phyloP scores from a whole-genome alignment of 441 rosid species.

The Adansonia rubrostipa region DNA sequence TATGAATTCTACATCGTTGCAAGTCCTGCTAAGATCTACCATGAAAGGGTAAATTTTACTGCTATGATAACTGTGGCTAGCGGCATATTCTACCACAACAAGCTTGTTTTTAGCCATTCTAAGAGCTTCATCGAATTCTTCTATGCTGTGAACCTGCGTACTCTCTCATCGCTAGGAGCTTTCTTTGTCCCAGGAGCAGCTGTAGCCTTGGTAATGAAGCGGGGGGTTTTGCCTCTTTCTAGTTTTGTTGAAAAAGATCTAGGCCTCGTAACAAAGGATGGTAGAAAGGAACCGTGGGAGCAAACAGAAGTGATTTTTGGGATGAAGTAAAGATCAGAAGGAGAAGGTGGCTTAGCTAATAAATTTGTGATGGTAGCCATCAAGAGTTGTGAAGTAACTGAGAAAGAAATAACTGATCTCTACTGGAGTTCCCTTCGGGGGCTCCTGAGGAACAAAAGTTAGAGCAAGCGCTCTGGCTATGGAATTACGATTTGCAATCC shows the following conservation, averaged over 20 bases:
- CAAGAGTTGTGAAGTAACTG: background rate
- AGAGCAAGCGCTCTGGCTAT: no score
- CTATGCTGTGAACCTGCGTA: slow-evolving; percentile 64
- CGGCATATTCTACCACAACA: slow-evolving; percentile 78
- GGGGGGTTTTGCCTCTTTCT: slow-evolving; percentile 2
- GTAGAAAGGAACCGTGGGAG: slow-evolving; percentile 33
- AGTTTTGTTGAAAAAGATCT: slow-evolving; percentile 15
- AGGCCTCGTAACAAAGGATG: slow-evolving; percentile 27
- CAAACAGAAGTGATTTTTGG: slow-evolving; percentile 30
- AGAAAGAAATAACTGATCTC: no score
- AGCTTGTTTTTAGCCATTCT: slow-evolving; percentile 62
- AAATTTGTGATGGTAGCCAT: slow-evolving; percentile 28
- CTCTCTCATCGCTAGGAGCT: slow-evolving; percentile 51
- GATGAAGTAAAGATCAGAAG: slow-evolving; percentile 31
- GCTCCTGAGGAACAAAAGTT: no score
- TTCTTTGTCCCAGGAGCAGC: slow-evolving; percentile 51
- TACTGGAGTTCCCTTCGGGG: no score
- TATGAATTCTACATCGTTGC: slow-evolving; percentile 77
- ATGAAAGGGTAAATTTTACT: slow-evolving; percentile 73
- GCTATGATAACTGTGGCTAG: slow-evolving; percentile 55
- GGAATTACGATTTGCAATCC: background rate
- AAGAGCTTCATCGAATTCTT: slow-evolving; percentile 76
- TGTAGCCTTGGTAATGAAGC: slow-evolving; percentile 42
- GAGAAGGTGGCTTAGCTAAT: slow-evolving; percentile 47
- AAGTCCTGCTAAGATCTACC: slow-evolving; percentile 77